Conservation (phyloP, 805 yeast genomes). For the Clavispora santaluciae region DNA sequence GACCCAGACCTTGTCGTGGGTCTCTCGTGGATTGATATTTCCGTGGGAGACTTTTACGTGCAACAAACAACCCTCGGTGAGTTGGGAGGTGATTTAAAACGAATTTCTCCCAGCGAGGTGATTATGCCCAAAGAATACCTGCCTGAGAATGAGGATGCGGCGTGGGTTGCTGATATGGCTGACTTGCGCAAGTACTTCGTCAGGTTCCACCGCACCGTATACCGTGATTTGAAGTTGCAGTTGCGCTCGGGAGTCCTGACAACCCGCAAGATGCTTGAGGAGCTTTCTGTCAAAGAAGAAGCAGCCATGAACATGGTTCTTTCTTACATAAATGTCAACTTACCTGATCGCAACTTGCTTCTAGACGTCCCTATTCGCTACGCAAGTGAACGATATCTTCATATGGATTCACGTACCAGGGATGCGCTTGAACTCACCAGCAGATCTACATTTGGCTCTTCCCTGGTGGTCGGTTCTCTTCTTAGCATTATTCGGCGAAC, state of each 20-base stretch:
- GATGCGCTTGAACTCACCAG: conserved; percentile 72
- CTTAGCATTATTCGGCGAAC: conserved; percentile 69
- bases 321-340: conserved; percentile 64
- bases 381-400: conserved; percentile 50
- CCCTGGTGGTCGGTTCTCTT: conserved; percentile 62
- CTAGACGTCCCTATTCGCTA: conserved; percentile 65
- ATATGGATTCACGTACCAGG: conserved; percentile 75
- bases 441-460: conserved; percentile 40
- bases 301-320: conserved; percentile 58
- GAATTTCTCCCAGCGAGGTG: conserved; percentile 81
- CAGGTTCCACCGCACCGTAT: conserved; percentile 42
- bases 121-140: conserved; percentile 49
- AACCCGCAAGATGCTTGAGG: conserved; percentile 33
- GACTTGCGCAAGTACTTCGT: conserved; percentile 58
- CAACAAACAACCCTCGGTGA: conserved; percentile 59
- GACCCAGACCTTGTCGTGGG: conserved; percentile 53
- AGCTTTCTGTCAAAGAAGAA: conserved; percentile 41
- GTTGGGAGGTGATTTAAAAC: conserved; percentile 63
- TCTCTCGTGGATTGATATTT: conserved; percentile 82
- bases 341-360: conserved; percentile 62
- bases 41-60: conserved; percentile 73
- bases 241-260: conserved; percentile 30
- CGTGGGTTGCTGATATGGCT: conserved; percentile 53
- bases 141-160: conserved; percentile 36
- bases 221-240: conserved; percentile 27